phyloP scores from a whole-genome alignment of 345 rosid genomes.

The Chamaenerion angustifolium region DNA sequence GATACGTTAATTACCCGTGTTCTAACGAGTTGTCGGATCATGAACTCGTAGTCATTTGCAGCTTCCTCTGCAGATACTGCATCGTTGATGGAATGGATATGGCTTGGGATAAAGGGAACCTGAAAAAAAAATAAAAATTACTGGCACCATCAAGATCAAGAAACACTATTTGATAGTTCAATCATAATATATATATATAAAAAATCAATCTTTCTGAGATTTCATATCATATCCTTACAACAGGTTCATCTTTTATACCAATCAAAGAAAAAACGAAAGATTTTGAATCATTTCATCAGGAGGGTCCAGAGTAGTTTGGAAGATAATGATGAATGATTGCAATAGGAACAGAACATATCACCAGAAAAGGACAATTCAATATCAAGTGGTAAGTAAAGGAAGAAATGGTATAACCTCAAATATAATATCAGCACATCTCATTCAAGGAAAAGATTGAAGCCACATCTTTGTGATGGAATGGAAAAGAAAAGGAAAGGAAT shows the following conservation, averaged over 20 bases:
- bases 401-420: not conserved
- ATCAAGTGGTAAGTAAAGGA: not conserved
- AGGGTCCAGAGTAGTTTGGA: constrained; percentile 1
- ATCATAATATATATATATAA: too few relatives aligned
- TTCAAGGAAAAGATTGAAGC: too few relatives aligned
- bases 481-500: too few relatives aligned
- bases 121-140: constrained; percentile 16
- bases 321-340: not conserved
- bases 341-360: constrained; percentile 1
- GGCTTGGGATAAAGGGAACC: constrained; percentile 71
- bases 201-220: too few relatives aligned
- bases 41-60: constrained; percentile 58
- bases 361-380: not conserved
- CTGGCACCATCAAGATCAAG: too few relatives aligned
- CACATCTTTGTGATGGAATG: too few relatives aligned
- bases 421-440: too few relatives aligned
- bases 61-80: constrained; percentile 71
- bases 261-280: too few relatives aligned
- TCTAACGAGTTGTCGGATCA: constrained; percentile 60
- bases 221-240: too few relatives aligned
- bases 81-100: constrained; percentile 71
- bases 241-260: too few relatives aligned
- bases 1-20: constrained; percentile 50
- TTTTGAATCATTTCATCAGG: constrained; percentile 1
- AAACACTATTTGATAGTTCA: too few relatives aligned